phyloP scores from a whole-genome alignment of 2,329 filamentous ascomycete genomes.

The Aspergillus brasiliensis region DNA sequence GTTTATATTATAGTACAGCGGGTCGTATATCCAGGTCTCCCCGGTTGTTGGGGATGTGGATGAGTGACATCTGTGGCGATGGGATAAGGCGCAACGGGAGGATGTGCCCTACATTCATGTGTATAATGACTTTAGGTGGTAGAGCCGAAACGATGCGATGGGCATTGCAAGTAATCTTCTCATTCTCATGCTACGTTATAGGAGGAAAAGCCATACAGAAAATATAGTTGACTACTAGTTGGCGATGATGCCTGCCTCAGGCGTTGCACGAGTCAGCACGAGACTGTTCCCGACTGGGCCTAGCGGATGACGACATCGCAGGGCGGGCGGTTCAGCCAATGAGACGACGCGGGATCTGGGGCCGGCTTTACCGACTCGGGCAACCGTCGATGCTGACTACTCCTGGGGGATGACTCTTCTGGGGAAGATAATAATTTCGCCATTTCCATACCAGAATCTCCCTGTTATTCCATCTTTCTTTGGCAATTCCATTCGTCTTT shows the following conservation, averaged over 20 bases:
- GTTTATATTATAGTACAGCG: neutral
- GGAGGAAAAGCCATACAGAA: no score
- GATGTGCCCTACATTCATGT: neutral
- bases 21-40: neutral
- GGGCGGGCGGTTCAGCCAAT: constrained; percentile 13
- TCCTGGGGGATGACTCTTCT: constrained; percentile 16
- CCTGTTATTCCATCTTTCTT: constrained; percentile 3
- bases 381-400: constrained; percentile 7
- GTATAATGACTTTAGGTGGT: neutral
- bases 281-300: constrained; percentile 4
- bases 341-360: neutral
- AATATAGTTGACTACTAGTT: no score
- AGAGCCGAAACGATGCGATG: neutral
- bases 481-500: constrained; percentile 2
- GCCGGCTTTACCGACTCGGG: constrained; percentile 15
- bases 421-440: constrained; percentile 13
- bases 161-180: neutral
- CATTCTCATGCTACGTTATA: no score
- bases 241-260: constrained; percentile 8
- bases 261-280: neutral
- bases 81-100: neutral
- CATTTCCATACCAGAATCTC: constrained; percentile 2
- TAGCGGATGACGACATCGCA: constrained; percentile 25
- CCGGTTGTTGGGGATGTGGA: neutral
- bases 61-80: neutral